Conservation (phyloP, 805 yeast genomes). For the Yarrowia alimentaria region DNA sequence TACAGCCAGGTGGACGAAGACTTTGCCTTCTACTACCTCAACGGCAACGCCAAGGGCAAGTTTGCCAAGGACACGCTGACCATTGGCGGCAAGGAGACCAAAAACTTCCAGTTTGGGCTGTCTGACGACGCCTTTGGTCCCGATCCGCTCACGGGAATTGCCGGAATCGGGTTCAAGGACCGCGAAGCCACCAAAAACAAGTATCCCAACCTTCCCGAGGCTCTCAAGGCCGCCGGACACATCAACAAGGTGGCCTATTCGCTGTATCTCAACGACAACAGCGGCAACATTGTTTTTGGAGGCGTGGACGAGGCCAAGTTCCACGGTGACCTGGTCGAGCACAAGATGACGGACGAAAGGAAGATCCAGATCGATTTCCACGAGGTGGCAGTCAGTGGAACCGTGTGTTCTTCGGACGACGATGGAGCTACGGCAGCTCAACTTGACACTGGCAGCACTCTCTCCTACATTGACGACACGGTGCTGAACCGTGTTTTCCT, state of each 20-base stretch:
- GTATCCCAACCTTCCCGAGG: constrained; percentile 67
- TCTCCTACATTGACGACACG: constrained; percentile 2
- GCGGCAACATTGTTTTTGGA: constrained; percentile 12
- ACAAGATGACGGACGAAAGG: constrained; percentile 8
- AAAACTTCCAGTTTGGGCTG: constrained; percentile 68
- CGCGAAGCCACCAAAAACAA: constrained; percentile 48
- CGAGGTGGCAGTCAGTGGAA: background rate
- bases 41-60: constrained; percentile 50
- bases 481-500: constrained; percentile 2
- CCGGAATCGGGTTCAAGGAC: constrained; percentile 48
- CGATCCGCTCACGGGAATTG: constrained; percentile 60
- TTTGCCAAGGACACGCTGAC: constrained; percentile 66
- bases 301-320: constrained; percentile 8
- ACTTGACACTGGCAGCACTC: constrained; percentile 7
- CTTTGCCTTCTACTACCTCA: constrained; percentile 47
- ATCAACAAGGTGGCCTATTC: constrained; percentile 64
- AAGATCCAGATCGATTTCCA: constrained; percentile 2
- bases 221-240: constrained; percentile 57
- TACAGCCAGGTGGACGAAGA: constrained; percentile 35
- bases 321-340: background rate
- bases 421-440: background rate
- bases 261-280: constrained; percentile 51
- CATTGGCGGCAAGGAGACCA: constrained; percentile 53
- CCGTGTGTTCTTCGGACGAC: background rate
- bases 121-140: constrained; percentile 51